Evolutionary conservation across 1,139 yeast genomes (phyloP).

Genomic region (Kodamaea plutei): DNA sequence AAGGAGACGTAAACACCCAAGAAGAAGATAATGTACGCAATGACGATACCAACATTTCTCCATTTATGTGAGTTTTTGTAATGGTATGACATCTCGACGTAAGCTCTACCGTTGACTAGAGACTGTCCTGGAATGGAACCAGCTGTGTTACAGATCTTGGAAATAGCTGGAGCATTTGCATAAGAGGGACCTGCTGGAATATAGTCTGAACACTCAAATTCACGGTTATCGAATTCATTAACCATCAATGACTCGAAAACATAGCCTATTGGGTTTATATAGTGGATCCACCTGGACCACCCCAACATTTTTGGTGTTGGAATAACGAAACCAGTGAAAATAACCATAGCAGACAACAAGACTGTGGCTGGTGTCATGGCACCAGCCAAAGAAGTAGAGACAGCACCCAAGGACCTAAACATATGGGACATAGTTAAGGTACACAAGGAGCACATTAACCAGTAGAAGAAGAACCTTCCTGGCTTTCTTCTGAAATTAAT

Average conservation of each 20-base stretch:
- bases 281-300: slow-evolving; percentile 80
- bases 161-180: slow-evolving; percentile 28
- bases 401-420: slow-evolving; percentile 69
- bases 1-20: slow-evolving; percentile 51
- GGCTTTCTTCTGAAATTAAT: slow-evolving; percentile 60
- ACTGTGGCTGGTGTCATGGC: slow-evolving; percentile 74
- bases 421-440: slow-evolving; percentile 67
- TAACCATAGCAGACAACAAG: slow-evolving; percentile 42
- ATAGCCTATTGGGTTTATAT: slow-evolving; percentile 66
- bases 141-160: slow-evolving; percentile 56
- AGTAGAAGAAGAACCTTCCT: slow-evolving; percentile 67
- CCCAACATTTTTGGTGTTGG: slow-evolving; percentile 67
- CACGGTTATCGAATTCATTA: slow-evolving; percentile 48
- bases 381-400: slow-evolving; percentile 54
- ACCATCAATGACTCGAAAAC: slow-evolving; percentile 45
- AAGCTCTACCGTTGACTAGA: slow-evolving; percentile 56
- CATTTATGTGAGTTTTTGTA: slow-evolving; percentile 64
- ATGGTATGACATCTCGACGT: slow-evolving; percentile 40
- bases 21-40: slow-evolving; percentile 55
- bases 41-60: slow-evolving; percentile 76
- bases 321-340: slow-evolving; percentile 69
- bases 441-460: slow-evolving; percentile 49
- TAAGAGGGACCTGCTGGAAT: slow-evolving; percentile 54
- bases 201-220: slow-evolving; percentile 38
- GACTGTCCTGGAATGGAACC: slow-evolving; percentile 59